Conservation (phyloP, 2,329 filamentous ascomycete species). For the Botrytis deweyae region DNA sequence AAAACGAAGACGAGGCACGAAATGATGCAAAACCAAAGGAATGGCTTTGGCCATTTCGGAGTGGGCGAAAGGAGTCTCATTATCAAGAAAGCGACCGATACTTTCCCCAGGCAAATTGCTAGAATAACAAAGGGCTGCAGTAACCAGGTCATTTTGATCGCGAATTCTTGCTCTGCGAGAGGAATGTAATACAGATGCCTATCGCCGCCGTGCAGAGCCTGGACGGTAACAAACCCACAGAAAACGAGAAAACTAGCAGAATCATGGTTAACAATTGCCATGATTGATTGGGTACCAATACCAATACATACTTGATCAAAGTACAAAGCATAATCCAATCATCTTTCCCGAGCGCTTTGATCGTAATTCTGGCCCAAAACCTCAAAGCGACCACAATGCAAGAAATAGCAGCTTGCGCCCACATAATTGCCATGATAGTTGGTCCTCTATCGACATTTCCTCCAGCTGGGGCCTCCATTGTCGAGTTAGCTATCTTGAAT, state of each 20-base stretch:
- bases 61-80: neutral
- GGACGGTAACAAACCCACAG: neutral
- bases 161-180: neutral
- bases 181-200: neutral
- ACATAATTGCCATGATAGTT: neutral
- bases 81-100: neutral
- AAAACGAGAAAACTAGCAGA: neutral
- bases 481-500: neutral
- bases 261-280: neutral
- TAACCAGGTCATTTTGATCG: neutral
- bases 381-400: neutral
- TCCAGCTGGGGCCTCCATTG: neutral
- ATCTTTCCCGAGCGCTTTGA: neutral
- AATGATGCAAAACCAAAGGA: neutral
- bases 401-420: neutral
- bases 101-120: neutral
- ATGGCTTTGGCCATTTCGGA: neutral
- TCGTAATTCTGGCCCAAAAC: neutral
- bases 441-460: neutral
- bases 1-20: neutral
- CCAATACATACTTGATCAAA: neutral
- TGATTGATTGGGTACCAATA: neutral
- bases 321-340: constrained; percentile 5
- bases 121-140: neutral
- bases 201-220: neutral